Percentiles rank a stretch among this genome's conserved stretches.
phyloP scores from a whole-genome alignment of 495 filamentous ascomycete genomes.

The Tuber borchii region DNA sequence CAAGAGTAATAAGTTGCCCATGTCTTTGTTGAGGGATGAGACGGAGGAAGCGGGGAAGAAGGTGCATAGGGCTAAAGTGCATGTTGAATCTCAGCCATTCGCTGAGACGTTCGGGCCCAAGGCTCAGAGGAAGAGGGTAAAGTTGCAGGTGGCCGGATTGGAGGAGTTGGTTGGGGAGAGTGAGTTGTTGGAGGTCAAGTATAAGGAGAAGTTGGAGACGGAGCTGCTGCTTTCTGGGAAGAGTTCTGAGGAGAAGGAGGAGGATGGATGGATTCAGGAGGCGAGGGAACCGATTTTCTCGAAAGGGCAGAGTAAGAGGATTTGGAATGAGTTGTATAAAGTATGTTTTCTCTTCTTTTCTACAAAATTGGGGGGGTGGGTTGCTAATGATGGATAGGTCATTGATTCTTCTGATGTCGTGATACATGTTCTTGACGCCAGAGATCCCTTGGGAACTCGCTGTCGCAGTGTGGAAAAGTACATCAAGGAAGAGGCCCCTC shows the following conservation, averaged over 20 bases:
- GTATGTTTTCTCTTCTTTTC: constrained; percentile 14
- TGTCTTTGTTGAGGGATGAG: constrained; percentile 47
- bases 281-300: constrained; percentile 84
- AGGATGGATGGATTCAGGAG: constrained; percentile 53
- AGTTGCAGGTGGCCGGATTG: constrained; percentile 70
- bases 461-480: constrained; percentile 92
- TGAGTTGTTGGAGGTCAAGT: constrained; percentile 67
- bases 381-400: constrained; percentile 47
- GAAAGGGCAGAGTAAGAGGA: constrained; percentile 89
- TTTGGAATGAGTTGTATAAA: constrained; percentile 99
- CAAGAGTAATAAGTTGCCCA: constrained; percentile 88
- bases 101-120: constrained; percentile 89
- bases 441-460: constrained; percentile 83
- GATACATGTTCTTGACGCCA: constrained; percentile 87
- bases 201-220: constrained; percentile 70
- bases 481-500: constrained; percentile 81
- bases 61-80: constrained; percentile 89
- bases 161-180: constrained; percentile 76
- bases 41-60: constrained; percentile 55
- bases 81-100: constrained; percentile 79
- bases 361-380: not conserved
- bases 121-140: constrained; percentile 82
- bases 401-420: constrained; percentile 95
- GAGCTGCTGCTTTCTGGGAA: constrained; percentile 63
- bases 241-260: constrained; percentile 53